These are phyloP conservation scores for Quercus gilva DNA, from an alignment of 306 rosid species.

Conservation along the genomic window DNA sequence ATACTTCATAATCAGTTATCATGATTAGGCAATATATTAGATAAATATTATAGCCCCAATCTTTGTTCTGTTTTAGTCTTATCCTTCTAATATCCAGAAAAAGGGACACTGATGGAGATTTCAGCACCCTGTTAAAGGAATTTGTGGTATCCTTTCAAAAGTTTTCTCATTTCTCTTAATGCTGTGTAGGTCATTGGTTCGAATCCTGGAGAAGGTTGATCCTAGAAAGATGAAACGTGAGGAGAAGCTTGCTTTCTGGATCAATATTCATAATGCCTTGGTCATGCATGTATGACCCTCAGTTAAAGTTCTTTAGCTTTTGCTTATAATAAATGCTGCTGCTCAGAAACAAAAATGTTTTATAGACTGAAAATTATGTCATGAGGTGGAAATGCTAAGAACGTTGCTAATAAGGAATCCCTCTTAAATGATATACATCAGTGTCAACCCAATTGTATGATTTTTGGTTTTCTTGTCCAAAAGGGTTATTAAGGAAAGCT, in stretches of 20 bases:
- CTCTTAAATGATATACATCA: background rate
- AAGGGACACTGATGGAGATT: background rate
- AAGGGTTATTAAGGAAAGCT: background rate
- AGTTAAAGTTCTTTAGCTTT: background rate
- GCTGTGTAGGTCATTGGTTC: conserved; percentile 34
- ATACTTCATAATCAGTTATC: background rate
- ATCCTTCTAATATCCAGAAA: background rate
- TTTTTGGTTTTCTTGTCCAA: background rate
- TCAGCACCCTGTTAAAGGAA: background rate
- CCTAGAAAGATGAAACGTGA: conserved; percentile 36
- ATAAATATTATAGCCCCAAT: background rate
- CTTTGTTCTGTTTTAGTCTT: background rate
- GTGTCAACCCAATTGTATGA: background rate
- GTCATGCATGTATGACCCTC: conserved; percentile 40
- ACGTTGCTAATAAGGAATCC: background rate
- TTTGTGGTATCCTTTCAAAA: background rate
- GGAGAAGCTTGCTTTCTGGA: conserved; percentile 47
- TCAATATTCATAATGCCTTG: conserved; percentile 43
- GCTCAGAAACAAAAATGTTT: background rate
- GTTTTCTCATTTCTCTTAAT: background rate
- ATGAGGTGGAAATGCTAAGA: background rate
- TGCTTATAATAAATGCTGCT: background rate
- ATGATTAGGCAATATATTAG: background rate
- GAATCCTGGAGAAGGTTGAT: conserved; percentile 34
- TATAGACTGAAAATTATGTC: background rate